A percentile compares a stretch with the other conserved stretches of the same genome.
phyloP scores from a whole-genome alignment of 1,284 basidiomycete genomes.

The Amylostereum chailletii region DNA sequence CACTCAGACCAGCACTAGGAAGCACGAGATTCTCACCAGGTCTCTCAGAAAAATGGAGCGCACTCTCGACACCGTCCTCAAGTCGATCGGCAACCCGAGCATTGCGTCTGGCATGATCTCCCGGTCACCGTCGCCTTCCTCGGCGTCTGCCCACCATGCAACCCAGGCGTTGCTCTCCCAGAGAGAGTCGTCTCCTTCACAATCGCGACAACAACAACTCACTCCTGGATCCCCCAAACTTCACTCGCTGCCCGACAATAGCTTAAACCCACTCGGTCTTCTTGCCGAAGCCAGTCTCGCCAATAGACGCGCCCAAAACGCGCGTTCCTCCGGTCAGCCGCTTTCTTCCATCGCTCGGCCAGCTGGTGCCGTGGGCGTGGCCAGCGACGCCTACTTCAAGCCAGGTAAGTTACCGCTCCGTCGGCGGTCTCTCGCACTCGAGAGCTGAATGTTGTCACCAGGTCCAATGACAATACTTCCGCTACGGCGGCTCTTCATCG shows the following conservation, averaged over 20 bases:
- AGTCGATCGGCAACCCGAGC: constrained; percentile 75
- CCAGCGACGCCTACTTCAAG: constrained; percentile 89
- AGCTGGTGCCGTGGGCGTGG: constrained; percentile 58
- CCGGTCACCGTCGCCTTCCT: constrained; percentile 67
- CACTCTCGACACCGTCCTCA: constrained; percentile 81
- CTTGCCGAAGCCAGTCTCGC: constrained; percentile 88
- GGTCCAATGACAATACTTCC: constrained; percentile 84
- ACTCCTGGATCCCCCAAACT: constrained; percentile 61
- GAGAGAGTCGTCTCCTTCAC: constrained; percentile 38
- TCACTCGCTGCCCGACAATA: constrained; percentile 85
- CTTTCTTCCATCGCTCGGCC: constrained; percentile 10
- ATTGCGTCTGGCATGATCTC: constrained; percentile 73
- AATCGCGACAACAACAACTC: constrained; percentile 20
- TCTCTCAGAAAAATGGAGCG: constrained; percentile 91
- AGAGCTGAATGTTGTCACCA: constrained; percentile 16
- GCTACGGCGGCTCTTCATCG: constrained; percentile 80
- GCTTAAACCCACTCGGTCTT: constrained; percentile 83
- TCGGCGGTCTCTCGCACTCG: constrained; percentile 1
- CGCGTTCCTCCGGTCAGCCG: constrained; percentile 13
- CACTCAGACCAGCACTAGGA: constrained; percentile 42
- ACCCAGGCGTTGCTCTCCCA: constrained; percentile 54
- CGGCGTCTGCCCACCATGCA: constrained; percentile 31
- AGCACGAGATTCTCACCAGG: constrained; percentile 80
- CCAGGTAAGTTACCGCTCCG: constrained; percentile 49
- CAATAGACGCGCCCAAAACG: constrained; percentile 55